A percentile compares a stretch with the other conserved stretches of the same genome.
Evolutionary conservation across 2,329 filamentous ascomycete species (phyloP).

Genomic region (Elsinoe australis): DNA sequence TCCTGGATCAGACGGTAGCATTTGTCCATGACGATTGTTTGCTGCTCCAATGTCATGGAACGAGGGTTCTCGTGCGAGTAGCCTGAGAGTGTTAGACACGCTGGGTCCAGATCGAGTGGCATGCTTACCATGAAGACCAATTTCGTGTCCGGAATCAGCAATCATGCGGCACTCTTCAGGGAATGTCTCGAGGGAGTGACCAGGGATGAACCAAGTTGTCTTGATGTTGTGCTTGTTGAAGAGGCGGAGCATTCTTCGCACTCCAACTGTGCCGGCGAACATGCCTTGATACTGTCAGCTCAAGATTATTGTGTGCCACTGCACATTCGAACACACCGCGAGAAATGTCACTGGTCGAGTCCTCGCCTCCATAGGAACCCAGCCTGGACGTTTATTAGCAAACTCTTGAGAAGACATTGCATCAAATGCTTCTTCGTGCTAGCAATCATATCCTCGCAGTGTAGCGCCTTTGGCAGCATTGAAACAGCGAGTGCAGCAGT

Average conservation of each 20-base stretch:
- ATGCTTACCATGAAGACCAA: constrained; percentile 41
- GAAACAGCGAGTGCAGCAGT: too few species aligned
- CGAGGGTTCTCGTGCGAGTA: constrained; percentile 68
- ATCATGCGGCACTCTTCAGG: constrained; percentile 57
- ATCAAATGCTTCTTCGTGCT: too few species aligned
- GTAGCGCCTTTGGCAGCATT: too few species aligned
- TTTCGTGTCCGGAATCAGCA: constrained; percentile 58
- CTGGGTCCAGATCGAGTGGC: too few species aligned
- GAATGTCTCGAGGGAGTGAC: constrained; percentile 58
- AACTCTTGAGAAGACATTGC: not conserved
- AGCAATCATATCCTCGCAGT: too few species aligned
- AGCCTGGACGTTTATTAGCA: constrained; percentile 40
- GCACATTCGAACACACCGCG: constrained; percentile 35
- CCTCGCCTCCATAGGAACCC: constrained; percentile 64
- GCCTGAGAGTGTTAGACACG: constrained; percentile 27
- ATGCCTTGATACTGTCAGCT: constrained; percentile 38
- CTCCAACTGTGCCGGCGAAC: constrained; percentile 62
- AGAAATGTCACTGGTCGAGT: constrained; percentile 63
- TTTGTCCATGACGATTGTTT: constrained; percentile 66
- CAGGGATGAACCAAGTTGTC: constrained; percentile 58
- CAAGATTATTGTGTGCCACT: constrained; percentile 14
- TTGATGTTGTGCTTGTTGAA: constrained; percentile 67
- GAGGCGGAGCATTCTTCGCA: constrained; percentile 58
- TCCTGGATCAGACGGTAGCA: constrained; percentile 64
- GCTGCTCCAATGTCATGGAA: constrained; percentile 67